Conservation (phyloP, 192 early-diverging fungal genomes). For the Backusella morwellensis region DNA sequence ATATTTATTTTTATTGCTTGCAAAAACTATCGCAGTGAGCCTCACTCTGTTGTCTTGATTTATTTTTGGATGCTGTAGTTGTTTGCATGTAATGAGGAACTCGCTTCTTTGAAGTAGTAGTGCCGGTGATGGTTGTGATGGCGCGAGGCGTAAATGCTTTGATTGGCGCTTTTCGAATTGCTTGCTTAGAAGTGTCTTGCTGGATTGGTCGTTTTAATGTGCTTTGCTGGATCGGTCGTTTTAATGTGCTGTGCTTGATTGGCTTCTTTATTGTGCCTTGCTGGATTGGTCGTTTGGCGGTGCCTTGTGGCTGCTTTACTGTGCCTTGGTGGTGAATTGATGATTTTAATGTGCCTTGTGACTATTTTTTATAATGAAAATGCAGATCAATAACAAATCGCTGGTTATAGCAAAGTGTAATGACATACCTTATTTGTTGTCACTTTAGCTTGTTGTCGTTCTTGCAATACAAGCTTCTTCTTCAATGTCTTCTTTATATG, state of each 20-base stretch:
- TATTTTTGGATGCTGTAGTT: not conserved
- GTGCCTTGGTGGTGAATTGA: too few species aligned
- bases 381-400: not conserved
- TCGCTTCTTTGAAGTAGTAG: not conserved
- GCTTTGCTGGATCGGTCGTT: too few species aligned
- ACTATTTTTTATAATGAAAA: not conserved
- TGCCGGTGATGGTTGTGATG: not conserved
- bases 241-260: too few species aligned
- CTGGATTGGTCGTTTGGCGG: too few species aligned
- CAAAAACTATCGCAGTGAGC: too few species aligned
- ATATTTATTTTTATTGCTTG: too few species aligned
- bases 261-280: too few species aligned
- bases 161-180: not conserved
- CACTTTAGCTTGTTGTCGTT: not conserved
- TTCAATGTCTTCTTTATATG: not conserved
- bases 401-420: not conserved
- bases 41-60: not conserved
- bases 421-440: not conserved
- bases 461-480: not conserved
- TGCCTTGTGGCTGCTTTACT: too few species aligned
- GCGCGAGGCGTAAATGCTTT: not conserved
- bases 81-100: not conserved
- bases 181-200: too few species aligned
- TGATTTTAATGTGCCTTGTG: not conserved
- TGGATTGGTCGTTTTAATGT: too few species aligned